Percentiles rank a stretch among this genome's conserved stretches.
Evolutionary conservation across 495 filamentous ascomycete species (phyloP).

Genomic region (Chaetomium cochliodes): DNA sequence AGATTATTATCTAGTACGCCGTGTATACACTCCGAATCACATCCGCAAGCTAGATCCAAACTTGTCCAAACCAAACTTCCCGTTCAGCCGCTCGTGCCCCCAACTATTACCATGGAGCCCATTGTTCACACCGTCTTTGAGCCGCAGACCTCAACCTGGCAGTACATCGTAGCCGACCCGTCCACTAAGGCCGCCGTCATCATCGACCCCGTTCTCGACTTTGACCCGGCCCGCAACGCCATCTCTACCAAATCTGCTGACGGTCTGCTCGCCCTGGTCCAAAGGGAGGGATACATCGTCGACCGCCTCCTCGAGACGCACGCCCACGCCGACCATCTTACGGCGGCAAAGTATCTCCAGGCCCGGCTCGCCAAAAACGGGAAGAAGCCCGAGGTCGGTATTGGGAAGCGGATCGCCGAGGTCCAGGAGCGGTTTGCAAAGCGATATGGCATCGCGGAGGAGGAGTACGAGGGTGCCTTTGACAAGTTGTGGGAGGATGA

Average conservation of each 20-base stretch:
- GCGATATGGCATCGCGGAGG: constrained; percentile 45
- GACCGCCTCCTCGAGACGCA: constrained; percentile 58
- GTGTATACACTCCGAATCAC: neutral
- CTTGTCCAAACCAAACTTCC: neutral
- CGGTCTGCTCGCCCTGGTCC: constrained; percentile 42
- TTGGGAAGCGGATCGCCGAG: constrained; percentile 54
- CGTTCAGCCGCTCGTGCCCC: neutral
- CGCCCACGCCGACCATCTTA: constrained; percentile 63
- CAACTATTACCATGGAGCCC: constrained; percentile 25
- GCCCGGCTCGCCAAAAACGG: constrained; percentile 33
- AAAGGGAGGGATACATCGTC: constrained; percentile 48
- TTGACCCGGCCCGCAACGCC: constrained; percentile 45
- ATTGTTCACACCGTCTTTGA: constrained; percentile 36
- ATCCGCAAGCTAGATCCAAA: neutral
- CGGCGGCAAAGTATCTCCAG: constrained; percentile 56
- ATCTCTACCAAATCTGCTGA: constrained; percentile 54
- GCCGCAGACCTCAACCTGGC: constrained; percentile 54
- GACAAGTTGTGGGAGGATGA: constrained; percentile 55
- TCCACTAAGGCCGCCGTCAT: constrained; percentile 48
- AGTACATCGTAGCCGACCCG: constrained; percentile 59
- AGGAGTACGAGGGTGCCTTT: constrained; percentile 49
- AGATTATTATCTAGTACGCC: neutral
- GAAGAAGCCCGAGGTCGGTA: constrained; percentile 45
- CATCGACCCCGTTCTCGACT: constrained; percentile 62
- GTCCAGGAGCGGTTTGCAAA: constrained; percentile 52